These are phyloP conservation scores for Vanderwaltozyma tropicalis DNA, from an alignment of 805 yeast species.

Conservation along the genomic window DNA sequence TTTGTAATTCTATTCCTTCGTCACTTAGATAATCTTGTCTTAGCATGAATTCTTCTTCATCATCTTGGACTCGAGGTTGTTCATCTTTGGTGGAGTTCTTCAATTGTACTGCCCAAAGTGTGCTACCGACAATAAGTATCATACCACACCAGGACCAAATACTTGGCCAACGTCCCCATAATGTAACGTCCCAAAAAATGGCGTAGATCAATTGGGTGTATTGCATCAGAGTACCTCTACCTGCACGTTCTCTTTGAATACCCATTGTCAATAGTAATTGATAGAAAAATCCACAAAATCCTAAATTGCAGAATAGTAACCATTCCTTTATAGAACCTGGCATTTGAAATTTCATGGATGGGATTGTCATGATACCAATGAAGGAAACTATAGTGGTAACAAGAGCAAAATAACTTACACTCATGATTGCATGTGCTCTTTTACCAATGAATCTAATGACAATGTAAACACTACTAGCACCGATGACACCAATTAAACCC, in stretches of 20 bases:
- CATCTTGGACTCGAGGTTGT: too few relatives aligned
- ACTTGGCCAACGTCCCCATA: conserved; percentile 68
- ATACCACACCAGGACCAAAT: conserved; percentile 60
- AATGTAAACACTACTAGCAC: conserved; percentile 59
- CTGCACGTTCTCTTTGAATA: conserved; percentile 66
- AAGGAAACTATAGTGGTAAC: conserved; percentile 45
- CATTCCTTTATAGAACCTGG: conserved; percentile 62
- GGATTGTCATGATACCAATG: conserved; percentile 41
- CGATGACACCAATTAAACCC: conserved; percentile 55
- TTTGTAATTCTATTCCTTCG: not conserved
- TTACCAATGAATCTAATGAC: conserved; percentile 64
- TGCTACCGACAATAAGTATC: conserved; percentile 50
- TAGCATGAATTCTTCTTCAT: not conserved
- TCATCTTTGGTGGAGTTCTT: conserved; percentile 16
- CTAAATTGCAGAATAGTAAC: conserved; percentile 50
- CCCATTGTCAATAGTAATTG: conserved; percentile 74
- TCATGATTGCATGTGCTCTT: conserved; percentile 64
- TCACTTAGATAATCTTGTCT: not conserved
- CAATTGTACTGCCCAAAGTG: conserved; percentile 41
- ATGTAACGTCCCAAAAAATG: conserved; percentile 53
- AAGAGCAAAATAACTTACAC: conserved; percentile 66
- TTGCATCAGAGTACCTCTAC: conserved; percentile 60
- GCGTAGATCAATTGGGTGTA: conserved; percentile 74
- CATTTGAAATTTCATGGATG: conserved; percentile 45
- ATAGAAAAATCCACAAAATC: conserved; percentile 70